Evolutionary conservation across 176 grass and related monocot species (phyloP), one percentile per base, ranked within the genome.

Genomic region (Echinochloa phyllopogon): DNA sequence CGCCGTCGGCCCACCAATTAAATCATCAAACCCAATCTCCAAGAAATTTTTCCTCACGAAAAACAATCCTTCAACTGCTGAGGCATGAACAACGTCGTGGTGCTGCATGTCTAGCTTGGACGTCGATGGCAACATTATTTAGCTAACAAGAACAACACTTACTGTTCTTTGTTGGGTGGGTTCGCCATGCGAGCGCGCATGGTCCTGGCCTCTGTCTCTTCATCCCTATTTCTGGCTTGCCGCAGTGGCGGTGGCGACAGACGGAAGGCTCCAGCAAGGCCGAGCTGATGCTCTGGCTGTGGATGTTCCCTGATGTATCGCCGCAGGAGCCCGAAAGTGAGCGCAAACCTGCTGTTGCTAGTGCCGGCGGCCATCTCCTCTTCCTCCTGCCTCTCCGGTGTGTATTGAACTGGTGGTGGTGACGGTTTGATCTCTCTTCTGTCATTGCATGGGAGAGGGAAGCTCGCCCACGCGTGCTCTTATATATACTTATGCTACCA

Each of bases 261-360:
- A 9, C 15, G 6, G 36, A 67, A 67, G 36, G 15, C 17, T 6
- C 16, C 4, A 17, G 29, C 15, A 24, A 6, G 37, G 56, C 72
- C 78, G 1, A 33, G 63, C 41, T 43, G 16, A 40, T 41, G 36
- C 65, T 6, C 83, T 76, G 38, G 49, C 80, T 56, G 14, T 14
- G 47, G 11, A 5, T 77, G 50, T 27, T 84, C 84, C 66, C 61
- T 66, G 69, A 92, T 74, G 75, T 89, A 92, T 65, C 82, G 87
- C 37, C 81, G 78, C 21, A 89, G 81, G 27, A 92, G 80, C 5
- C 56, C 83, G 66, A 76, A 89, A 12, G 84, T 83, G 49, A 87
- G 37, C 11, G 62, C 64, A 62, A 92, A 87, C 60, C 74, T 84
- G 24, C 62, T 64, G 58, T 47, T 81, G 41, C 65, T 44, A 48